Evolutionary conservation across 257 asterid species (phyloP), one percentile per base, ranked within the genome.

Genomic region (Solanum bulbocastanum): DNA sequence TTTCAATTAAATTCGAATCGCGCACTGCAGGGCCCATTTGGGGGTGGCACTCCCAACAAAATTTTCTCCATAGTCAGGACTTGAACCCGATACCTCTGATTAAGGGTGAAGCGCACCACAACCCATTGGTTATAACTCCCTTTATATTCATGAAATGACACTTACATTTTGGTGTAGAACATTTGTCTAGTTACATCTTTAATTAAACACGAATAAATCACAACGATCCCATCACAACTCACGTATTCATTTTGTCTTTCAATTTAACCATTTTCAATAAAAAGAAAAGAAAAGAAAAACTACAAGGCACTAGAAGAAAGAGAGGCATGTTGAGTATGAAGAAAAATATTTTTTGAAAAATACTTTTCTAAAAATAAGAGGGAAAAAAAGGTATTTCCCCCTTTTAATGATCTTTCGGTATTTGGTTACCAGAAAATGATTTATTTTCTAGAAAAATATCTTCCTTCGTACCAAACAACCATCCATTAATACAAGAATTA

Each of bases 1-100:
- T 16, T 44, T 44, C 6, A 44, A 44, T 6, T 44, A 44, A 44
- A 44, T 44, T 0, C 5, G 6, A 44, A 44, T 44, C 6, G 52
- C 6, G 52, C 2, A 44, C 5, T 44, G 52, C 0, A 44, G 52
- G 52, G 6, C 18, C 18, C 52, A 44, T 44, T 44, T 0, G 16
- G 16, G 49, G 16, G 5, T 44, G 52, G 0, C 5, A 4, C 52
- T 44, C 52, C 6, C 52, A 44, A 4, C 2, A 44, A 0, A 2
- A 44, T 44, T 44, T 44, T 44, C 1, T 12, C 6, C 52, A 12
- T 44, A 44, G 18, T 44, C 18, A 44, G 2, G 6, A 13, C 52
- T 12, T 6, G 18, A 44, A 44, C 0, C 18, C 52, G 52, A 44
- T 2, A 1, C 18, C 52, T 44, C 5, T 44, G 6, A 0, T 44